Evolutionary conservation across 371 early-diverging fungal species (phyloP), one percentile per base, ranked within the genome.

Genomic region (Mortierella sp.): DNA sequence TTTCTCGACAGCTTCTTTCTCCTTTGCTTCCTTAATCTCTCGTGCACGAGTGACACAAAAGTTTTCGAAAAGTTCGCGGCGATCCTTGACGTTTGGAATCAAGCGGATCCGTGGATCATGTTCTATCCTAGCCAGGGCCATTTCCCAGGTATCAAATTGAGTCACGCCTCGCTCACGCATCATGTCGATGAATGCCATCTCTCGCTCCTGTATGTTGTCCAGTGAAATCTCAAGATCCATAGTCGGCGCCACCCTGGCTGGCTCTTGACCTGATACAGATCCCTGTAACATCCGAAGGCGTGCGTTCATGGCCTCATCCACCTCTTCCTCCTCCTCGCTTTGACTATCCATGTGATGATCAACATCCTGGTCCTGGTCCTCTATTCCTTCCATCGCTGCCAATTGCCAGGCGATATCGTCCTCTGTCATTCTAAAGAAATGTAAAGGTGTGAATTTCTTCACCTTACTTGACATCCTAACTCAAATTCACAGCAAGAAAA

Each of bases 121-220:
- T 31, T 71, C 64, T 30, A 78, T 64, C 54, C 50, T 74, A 34
- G 61, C 48, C 7, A 87, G 71, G 51, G 91, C 92, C 67, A 71
- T 83, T 31, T 90, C 88, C 88, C 91, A 93, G 1, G 90, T 88
- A 21, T 90, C 83, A 64, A 89, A 94, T 18, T 92, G 94, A 6
- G 86, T 85, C 28, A 91, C 87, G 21, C 90, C 83, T 23, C 82
- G 83, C 53, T 94, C 93, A 24, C 85, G 64, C 48, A 94, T 71
- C 81, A 94, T 81, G 54, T 86, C 81, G 83, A 87, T 46, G 45
- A 67, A 74, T 8, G 64, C 64, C 58, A 60, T 60, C 46, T 69
- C 72, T 0, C 66, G 58, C 46, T 72, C 72, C 19, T 72, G 79
- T 16, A 68, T 58, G 46, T 67, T 68, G 21, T 68, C 60, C 16